Conservation (phyloP, 2,329 filamentous ascomycete species). For the Fusarium sp. region DNA sequence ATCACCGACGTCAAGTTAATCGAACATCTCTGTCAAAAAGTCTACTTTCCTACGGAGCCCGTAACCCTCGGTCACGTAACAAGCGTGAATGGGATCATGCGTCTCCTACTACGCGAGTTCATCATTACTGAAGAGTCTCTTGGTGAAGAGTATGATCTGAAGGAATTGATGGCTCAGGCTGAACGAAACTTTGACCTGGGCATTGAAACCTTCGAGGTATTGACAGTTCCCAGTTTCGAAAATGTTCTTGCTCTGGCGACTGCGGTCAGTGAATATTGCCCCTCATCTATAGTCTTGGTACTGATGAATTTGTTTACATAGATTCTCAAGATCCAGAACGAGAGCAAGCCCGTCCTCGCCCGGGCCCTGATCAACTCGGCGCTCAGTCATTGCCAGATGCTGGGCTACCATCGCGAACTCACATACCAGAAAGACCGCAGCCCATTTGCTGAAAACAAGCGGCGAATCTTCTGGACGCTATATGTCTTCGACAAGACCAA, state of each 20-base stretch:
- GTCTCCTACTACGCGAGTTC: slow-evolving; percentile 24
- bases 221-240: slow-evolving; percentile 40
- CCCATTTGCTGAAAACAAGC: slow-evolving; percentile 19
- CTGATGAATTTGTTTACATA: not conserved
- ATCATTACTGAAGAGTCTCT: slow-evolving; percentile 27
- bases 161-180: slow-evolving; percentile 16
- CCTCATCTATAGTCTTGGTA: accelerated
- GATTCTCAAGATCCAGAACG: slow-evolving; percentile 36
- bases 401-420: slow-evolving; percentile 39
- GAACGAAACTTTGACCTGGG: slow-evolving; percentile 36
- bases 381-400: slow-evolving; percentile 40
- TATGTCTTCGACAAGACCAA: slow-evolving; percentile 41
- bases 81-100: slow-evolving; percentile 35
- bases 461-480: slow-evolving; percentile 39
- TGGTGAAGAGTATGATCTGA: slow-evolving; percentile 22
- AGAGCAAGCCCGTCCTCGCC: slow-evolving; percentile 23
- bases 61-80: slow-evolving; percentile 34
- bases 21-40: slow-evolving; percentile 35
- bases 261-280: not conserved
- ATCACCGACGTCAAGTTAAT: slow-evolving; percentile 26
- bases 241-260: slow-evolving; percentile 33
- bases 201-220: slow-evolving; percentile 36
- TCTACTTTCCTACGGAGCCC: slow-evolving; percentile 41
- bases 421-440: slow-evolving; percentile 33
- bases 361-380: slow-evolving; percentile 30